Base-by-base conservation (phyloP, 2,329 filamentous ascomycete species). In the Conoideocrella luteorostrata region DNA sequence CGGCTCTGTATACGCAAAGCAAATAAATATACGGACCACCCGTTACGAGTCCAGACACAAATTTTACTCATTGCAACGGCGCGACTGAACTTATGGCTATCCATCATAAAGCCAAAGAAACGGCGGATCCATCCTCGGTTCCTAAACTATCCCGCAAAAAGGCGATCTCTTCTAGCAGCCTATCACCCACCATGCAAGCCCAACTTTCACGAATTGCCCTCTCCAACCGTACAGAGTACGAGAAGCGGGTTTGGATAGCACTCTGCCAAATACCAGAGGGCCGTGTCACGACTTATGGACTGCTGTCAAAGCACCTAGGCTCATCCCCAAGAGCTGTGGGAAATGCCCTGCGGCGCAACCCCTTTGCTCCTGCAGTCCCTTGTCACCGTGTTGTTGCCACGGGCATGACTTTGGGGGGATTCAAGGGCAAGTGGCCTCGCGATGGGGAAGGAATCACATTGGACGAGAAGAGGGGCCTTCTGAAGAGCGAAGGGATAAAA, bases 361-460 rank as follows among this genome's bases (percentile, higher is more conserved):
- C 88, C 0, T 94, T 91, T 55, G 88, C 88, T 12, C 88, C 88
- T 0, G 74, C 78, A 26, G 84, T 91, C 4, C 88, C 88, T 1
- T 94, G 88, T 49, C 88, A 94, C 63, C 76, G 88, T 9, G 84
- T 91, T 18, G 77, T 94, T 37, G 85, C 86, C 5, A 82, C 80
- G 32, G 82, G 82, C 41, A 82, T 86, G 11, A 71, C 72, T n/a
- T 62, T 88, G 18, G 84, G 84, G 33, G 83, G 84, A 0, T 88
- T 86, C 68, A 80, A 82, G 62, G 84, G 84, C 3, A 74, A 78
- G 50, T 81, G 78, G 71, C 73, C 79, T 4, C 71, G 71, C 43
- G 71, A 75, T 29, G 81, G 79, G 0, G 75, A 80, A 52, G 78
- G 78, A 1, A 73, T 77, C 46, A 80, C 80, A 39, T 71, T 83